Evolutionary conservation across 805 yeast species (phyloP).

Genomic region (Starmerella davenportii): DNA sequence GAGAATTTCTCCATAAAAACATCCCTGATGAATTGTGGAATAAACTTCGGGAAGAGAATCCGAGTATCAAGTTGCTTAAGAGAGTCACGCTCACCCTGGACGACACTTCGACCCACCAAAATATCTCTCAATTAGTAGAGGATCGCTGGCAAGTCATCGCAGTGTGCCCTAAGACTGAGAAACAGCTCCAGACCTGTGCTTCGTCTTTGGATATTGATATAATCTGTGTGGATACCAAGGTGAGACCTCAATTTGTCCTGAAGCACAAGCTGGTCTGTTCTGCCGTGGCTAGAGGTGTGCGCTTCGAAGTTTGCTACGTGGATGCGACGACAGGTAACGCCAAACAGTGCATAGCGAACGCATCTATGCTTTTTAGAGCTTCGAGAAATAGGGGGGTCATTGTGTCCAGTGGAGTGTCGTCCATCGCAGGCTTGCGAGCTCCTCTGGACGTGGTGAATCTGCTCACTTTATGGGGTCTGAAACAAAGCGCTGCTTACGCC

Average conservation of each 20-base stretch:
- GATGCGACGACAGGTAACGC: slow-evolving; percentile 26
- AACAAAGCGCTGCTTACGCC: slow-evolving; percentile 39
- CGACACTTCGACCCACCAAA: slow-evolving; percentile 26
- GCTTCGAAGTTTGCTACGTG: slow-evolving; percentile 56
- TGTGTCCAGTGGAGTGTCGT: slow-evolving; percentile 54
- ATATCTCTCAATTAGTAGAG: slow-evolving; percentile 7
- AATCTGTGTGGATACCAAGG: slow-evolving; percentile 49
- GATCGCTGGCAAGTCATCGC: slow-evolving; percentile 56
- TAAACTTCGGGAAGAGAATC: slow-evolving; percentile 22
- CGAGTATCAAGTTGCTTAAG: slow-evolving; percentile 36
- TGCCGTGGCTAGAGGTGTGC: slow-evolving; percentile 66
- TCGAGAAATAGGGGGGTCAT: slow-evolving; percentile 66
- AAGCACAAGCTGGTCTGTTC: slow-evolving; percentile 72
- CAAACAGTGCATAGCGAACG: slow-evolving; percentile 44
- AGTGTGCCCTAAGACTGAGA: slow-evolving; percentile 63
- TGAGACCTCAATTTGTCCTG: slow-evolving; percentile 54
- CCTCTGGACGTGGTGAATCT: slow-evolving; percentile 52
- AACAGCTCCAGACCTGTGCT: slow-evolving; percentile 56
- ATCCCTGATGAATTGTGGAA: slow-evolving; percentile 17
- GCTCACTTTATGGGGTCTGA: slow-evolving; percentile 52
- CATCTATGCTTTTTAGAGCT: slow-evolving; percentile 59
- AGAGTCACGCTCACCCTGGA: slow-evolving; percentile 60
- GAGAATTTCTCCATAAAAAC: slow-evolving; percentile 9
- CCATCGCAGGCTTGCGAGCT: slow-evolving; percentile 34
- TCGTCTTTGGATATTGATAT: slow-evolving; percentile 65